Conservation (phyloP, 148 eudicot species). For the Camellia japonica region DNA sequence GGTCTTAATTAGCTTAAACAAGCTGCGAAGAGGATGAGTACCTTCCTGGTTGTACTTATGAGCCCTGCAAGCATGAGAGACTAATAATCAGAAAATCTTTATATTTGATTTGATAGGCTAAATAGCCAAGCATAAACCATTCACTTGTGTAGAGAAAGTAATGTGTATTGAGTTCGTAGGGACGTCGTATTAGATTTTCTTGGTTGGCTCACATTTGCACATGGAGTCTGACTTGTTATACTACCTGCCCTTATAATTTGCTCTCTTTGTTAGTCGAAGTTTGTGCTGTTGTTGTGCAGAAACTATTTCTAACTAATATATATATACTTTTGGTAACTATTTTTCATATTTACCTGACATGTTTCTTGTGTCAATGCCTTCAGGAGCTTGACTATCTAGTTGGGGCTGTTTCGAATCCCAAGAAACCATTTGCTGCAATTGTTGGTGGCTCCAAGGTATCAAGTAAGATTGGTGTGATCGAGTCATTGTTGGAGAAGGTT, state of each 20-base stretch:
- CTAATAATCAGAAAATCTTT: not conserved
- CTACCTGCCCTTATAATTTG: not conserved
- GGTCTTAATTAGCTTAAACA: not conserved
- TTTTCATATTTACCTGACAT: not conserved
- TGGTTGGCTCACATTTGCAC: not conserved
- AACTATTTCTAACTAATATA: not conserved
- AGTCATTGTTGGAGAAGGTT: constrained; percentile 71
- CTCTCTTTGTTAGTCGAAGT: not conserved
- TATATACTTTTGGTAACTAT: not conserved
- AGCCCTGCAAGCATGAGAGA: not conserved
- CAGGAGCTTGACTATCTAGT: constrained; percentile 87
- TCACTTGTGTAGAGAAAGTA: not conserved
- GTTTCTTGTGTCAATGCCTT: constrained; percentile 4
- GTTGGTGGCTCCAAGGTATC: constrained; percentile 96
- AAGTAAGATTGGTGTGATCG: constrained; percentile 81
- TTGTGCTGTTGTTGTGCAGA: not conserved
- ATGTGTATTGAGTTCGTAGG: not conserved
- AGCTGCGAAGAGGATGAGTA: constrained; percentile 1
- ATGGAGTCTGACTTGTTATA: not conserved
- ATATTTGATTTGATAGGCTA: not conserved
- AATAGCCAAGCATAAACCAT: not conserved
- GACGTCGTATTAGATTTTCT: not conserved
- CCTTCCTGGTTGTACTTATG: not conserved
- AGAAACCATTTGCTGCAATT: constrained; percentile 93
- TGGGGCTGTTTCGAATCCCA: constrained; percentile 80